A percentile compares a stretch with the other conserved stretches of the same genome.
phyloP scores from a whole-genome alignment of 805 yeast species.

The Ogataea paradorogensis region DNA sequence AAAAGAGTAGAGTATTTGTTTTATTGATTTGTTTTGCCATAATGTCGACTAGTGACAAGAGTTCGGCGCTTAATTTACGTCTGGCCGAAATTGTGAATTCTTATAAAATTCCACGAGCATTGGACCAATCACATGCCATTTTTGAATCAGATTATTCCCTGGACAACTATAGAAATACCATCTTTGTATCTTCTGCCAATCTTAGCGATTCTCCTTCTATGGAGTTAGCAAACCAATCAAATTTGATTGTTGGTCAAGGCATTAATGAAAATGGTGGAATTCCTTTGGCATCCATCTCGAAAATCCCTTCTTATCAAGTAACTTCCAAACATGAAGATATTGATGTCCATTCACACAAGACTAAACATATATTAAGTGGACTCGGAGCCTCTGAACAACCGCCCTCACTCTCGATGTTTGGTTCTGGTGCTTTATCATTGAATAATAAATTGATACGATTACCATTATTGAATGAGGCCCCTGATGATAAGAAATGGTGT shows the following conservation, averaged over 20 bases:
- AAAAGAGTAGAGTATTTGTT: neutral
- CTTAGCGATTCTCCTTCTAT: conserved; percentile 20
- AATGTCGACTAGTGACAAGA: neutral
- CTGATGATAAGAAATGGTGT: conserved; percentile 20
- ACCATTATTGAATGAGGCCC: conserved; percentile 23
- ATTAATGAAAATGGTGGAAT: conserved; percentile 34
- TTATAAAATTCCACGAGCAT: conserved; percentile 22
- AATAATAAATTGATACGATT: conserved; percentile 29
- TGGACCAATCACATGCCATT: conserved; percentile 17
- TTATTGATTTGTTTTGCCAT: too few relatives aligned
- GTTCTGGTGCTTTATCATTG: conserved; percentile 22
- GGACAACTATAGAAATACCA: conserved; percentile 23
- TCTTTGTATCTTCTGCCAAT: conserved; percentile 24
- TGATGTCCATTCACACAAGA: conserved; percentile 24
- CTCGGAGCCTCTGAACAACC: conserved; percentile 20
- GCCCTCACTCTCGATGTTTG: neutral
- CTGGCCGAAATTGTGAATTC: conserved; percentile 21
- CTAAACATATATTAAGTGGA: conserved; percentile 26
- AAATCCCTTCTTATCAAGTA: conserved; percentile 35
- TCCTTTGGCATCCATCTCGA: conserved; percentile 30
- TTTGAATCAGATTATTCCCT: conserved; percentile 18
- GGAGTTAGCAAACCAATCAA: conserved; percentile 20
- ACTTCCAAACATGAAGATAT: conserved; percentile 31
- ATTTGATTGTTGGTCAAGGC: conserved; percentile 34
- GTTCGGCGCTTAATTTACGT: conserved; percentile 11